Evolutionary conservation across 257 asterid genomes (phyloP).

Genomic region (Solanum ossicruentum): DNA sequence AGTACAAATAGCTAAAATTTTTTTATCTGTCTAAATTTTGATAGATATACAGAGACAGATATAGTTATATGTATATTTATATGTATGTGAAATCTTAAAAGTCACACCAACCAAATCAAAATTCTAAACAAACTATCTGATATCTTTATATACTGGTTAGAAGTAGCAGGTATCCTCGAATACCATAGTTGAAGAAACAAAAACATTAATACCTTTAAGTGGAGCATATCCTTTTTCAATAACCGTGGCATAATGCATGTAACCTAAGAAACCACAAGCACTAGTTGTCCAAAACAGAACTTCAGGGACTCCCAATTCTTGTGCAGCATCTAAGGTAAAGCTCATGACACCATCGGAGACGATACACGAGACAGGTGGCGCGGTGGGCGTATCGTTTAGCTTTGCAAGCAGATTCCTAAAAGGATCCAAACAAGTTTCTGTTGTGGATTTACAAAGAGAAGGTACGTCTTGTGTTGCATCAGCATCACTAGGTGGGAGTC

Average conservation of each 20-base stretch:
- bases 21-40: not conserved
- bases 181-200: too few species aligned
- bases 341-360: not conserved
- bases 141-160: not conserved
- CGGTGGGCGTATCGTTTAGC: not conserved
- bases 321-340: not conserved
- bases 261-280: slow-evolving; percentile 5
- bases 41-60: not conserved
- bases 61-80: too few species aligned
- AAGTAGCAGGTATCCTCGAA: too few species aligned
- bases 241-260: not conserved
- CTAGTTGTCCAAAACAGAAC: not conserved
- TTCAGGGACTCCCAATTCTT: not conserved
- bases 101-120: too few species aligned
- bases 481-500: too few species aligned
- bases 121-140: not conserved
- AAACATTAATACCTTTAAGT: not conserved
- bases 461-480: too few species aligned
- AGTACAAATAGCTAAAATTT: not conserved
- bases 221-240: not conserved
- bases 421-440: not conserved
- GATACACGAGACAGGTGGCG: not conserved
- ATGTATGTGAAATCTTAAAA: too few species aligned
- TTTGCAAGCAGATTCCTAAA: not conserved
- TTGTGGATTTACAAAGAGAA: not conserved